Percentiles rank a stretch among this genome's conserved stretches.
Conservation (phyloP, 139 green algal species). For the Eudorina sp. region DNA sequence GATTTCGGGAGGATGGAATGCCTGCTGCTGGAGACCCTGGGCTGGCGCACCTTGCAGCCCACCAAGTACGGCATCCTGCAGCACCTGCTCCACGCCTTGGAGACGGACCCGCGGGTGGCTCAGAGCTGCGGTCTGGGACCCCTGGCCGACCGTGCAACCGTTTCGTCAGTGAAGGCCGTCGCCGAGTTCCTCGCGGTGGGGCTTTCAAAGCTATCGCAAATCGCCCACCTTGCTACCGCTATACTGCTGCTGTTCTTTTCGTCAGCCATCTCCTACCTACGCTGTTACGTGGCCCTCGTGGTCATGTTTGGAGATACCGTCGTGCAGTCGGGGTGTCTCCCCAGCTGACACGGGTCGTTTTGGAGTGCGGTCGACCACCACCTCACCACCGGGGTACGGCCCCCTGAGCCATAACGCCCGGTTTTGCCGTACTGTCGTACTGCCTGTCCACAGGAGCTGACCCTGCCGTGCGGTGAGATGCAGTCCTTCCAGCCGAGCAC, state of each 20-base stretch:
- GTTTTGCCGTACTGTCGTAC: too few species aligned
- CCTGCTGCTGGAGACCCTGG: slow-evolving; percentile 65
- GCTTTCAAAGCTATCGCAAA: neutral
- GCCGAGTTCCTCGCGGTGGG: neutral
- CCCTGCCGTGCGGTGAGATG: neutral
- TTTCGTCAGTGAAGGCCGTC: neutral
- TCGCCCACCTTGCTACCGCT: neutral
- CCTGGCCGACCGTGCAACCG: neutral
- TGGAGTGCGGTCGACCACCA: neutral
- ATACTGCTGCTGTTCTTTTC: too few species aligned
- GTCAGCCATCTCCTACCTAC: too few species aligned
- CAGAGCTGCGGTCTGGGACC: neutral
- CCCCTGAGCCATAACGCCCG: neutral
- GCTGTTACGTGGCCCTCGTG: neutral
- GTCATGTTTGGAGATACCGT: neutral
- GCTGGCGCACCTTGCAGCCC: slow-evolving; percentile 60
- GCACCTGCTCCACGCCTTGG: slow-evolving; percentile 52
- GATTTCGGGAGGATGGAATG: slow-evolving; percentile 73
- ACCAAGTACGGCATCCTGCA: slow-evolving; percentile 69
- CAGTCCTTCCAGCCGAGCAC: slow-evolving; percentile 1
- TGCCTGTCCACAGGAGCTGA: slow-evolving; percentile 32
- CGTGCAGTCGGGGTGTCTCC: neutral
- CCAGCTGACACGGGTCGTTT: neutral
- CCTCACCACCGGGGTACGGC: neutral
- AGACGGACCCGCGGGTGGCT: neutral